These are phyloP conservation scores for Knoxia roxburghii DNA, from an alignment of 257 asterid genomes.

Conservation along the genomic window DNA sequence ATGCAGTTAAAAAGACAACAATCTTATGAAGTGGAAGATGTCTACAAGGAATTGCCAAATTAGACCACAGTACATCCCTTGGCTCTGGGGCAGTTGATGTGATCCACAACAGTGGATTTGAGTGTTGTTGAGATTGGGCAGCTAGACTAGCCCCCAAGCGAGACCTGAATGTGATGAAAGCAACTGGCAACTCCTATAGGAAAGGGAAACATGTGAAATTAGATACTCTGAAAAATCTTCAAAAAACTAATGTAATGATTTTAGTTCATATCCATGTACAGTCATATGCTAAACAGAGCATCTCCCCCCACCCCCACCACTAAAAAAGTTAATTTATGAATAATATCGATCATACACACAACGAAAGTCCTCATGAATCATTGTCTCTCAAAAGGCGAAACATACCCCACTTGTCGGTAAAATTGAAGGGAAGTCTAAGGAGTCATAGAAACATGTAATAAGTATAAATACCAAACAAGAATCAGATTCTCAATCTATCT, in stretches of 20 bases:
- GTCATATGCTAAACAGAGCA: neutral
- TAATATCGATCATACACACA: too few species aligned
- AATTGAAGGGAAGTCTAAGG: too few species aligned
- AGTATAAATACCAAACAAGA: neutral
- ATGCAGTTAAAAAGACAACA: constrained; percentile 47
- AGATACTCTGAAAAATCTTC: neutral
- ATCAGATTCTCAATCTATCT: neutral
- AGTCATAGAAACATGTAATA: too few species aligned
- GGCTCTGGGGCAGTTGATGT: constrained; percentile 97
- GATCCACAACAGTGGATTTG: constrained; percentile 76
- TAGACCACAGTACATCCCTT: constrained; percentile 81
- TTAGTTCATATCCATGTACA: neutral
- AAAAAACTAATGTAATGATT: neutral
- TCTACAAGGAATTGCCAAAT: constrained; percentile 51
- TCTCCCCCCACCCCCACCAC: neutral
- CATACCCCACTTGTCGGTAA: too few species aligned
- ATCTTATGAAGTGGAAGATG: constrained; percentile 56
- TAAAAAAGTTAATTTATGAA: too few species aligned
- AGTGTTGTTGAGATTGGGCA: constrained; percentile 85
- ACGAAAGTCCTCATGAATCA: neutral
- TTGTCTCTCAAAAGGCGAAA: too few species aligned
- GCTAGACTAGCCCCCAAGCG: constrained; percentile 97
- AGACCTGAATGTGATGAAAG: constrained; percentile 80
- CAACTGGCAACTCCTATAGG: constrained; percentile 67
- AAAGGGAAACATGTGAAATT: constrained; percentile 10